Evolutionary conservation across 2,329 filamentous ascomycete genomes (phyloP).

Genomic region (Pseudohalonectria lignicola): DNA sequence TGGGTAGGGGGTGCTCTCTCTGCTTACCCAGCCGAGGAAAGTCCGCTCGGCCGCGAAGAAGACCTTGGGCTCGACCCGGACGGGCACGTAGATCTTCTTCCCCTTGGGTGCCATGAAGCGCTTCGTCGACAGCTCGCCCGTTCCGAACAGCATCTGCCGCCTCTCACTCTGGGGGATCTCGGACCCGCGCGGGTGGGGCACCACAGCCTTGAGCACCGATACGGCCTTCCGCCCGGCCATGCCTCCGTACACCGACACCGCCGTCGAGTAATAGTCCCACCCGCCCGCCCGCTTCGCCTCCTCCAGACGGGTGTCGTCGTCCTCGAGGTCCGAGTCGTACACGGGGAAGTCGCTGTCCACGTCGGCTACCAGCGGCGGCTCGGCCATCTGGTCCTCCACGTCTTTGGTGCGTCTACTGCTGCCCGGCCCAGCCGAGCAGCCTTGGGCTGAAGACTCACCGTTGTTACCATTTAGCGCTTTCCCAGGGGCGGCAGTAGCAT

Average conservation of each 20-base stretch:
- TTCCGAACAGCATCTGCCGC: slow-evolving; percentile 40
- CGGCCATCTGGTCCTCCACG: slow-evolving; percentile 72
- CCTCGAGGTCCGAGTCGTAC: slow-evolving; percentile 86
- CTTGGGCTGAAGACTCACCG: slow-evolving; percentile 26
- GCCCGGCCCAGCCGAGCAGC: slow-evolving; percentile 5
- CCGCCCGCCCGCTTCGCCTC: slow-evolving; percentile 69
- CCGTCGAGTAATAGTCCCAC: slow-evolving; percentile 58
- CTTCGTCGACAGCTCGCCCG: slow-evolving; percentile 42
- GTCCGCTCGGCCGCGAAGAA: slow-evolving; percentile 95
- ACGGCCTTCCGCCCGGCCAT: slow-evolving; percentile 28
- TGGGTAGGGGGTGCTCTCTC: no score
- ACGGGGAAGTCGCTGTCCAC: slow-evolving; percentile 66
- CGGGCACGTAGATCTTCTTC: slow-evolving; percentile 90
- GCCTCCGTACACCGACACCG: slow-evolving; percentile 36
- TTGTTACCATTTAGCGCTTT: slow-evolving; percentile 8
- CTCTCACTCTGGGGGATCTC: slow-evolving; percentile 47
- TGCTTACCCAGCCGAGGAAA: slow-evolving; percentile 85
- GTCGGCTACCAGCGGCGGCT: slow-evolving; percentile 30
- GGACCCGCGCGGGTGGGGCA: slow-evolving; percentile 44
- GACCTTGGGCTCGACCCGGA: slow-evolving; percentile 94
- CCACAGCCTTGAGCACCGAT: slow-evolving; percentile 33
- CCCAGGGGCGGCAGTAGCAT: slow-evolving; percentile 3
- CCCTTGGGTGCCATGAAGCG: slow-evolving; percentile 65
- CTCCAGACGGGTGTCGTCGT: slow-evolving; percentile 62
- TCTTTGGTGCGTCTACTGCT: slow-evolving; percentile 45